Base-by-base conservation (phyloP, 2,329 filamentous ascomycete genomes). In the Epichloe scottii region DNA sequence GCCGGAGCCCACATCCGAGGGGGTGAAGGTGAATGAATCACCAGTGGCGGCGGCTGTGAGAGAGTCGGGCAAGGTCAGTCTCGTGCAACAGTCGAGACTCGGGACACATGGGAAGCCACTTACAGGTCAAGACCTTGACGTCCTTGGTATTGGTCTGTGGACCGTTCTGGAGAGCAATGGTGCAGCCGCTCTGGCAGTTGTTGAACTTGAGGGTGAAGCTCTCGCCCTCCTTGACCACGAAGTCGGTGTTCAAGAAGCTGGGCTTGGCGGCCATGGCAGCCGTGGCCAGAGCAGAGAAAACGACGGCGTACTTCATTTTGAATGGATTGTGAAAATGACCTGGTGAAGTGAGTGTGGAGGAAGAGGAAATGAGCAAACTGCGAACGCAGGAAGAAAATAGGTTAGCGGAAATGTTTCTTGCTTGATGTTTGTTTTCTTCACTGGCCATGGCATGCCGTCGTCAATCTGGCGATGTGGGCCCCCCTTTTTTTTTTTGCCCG, bases 261-360 rank as follows among this genome's bases (percentile, higher is more conserved):
- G 66, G 66, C 55, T 58, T 47, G 44, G 64, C 66, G 49, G 60
- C 34, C 51, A 52, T 63, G 48, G 57, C 52, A 54, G 56, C 55
- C 53, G 58, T 63, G 42, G 66, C 46, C 57, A 63, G 56, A 54
- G 62, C 58, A 49, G 66, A 41, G 50, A 60, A 53, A 57, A 57
- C 60, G 57, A 62, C 33, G 49, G 65, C 62, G 58, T 60, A 65
- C 65, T 68, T 67, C 66, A 69, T 69, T 53, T 58, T 66, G 63
- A 37, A 17, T 33, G 12, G 23, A n/a, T 5, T 19, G 19, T 39
- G 26, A 38, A 39, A 15, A 40, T 23, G 23, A n/a, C 33, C 10
- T 38, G 21, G 35, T 38, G 17, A 17, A 43, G 19, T 6, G 38
- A 51, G n/a, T 30, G 17, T 44, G 14, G 5, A 30, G 26, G 26